Conservation (phyloP, 2,329 filamentous ascomycete species). For the Talaromyces verruculosus region DNA sequence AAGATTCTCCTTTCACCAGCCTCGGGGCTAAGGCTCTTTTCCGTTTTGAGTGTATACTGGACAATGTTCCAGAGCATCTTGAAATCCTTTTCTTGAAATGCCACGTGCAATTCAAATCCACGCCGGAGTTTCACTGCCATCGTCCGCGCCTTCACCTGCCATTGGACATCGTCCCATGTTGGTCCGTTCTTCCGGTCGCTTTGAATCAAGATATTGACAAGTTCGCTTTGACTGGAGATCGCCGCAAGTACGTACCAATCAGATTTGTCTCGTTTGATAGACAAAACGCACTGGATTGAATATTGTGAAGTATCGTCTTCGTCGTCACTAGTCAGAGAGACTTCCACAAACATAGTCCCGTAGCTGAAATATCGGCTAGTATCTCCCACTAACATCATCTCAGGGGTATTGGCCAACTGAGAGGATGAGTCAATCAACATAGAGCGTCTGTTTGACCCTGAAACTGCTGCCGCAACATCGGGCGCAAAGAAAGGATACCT, state of each 20-base stretch:
- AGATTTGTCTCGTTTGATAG: slow-evolving; percentile 68
- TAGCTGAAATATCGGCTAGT: slow-evolving; percentile 73
- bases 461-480: slow-evolving; percentile 69
- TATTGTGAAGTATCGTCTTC: slow-evolving; percentile 68
- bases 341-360: slow-evolving; percentile 72
- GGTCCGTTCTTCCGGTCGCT: slow-evolving; percentile 66
- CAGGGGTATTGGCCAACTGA: slow-evolving; percentile 55
- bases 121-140: slow-evolving; percentile 71
- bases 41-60: slow-evolving; percentile 77
- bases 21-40: slow-evolving; percentile 66
- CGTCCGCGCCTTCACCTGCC: slow-evolving; percentile 66
- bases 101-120: slow-evolving; percentile 70
- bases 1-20: slow-evolving; percentile 70
- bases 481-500: slow-evolving; percentile 72
- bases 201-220: slow-evolving; percentile 73
- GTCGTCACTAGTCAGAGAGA: slow-evolving; percentile 66
- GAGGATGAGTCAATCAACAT: slow-evolving; percentile 49
- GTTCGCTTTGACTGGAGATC: slow-evolving; percentile 75
- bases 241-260: slow-evolving; percentile 70
- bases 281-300: slow-evolving; percentile 71
- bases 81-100: slow-evolving; percentile 75
- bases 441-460: slow-evolving; percentile 53
- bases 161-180: slow-evolving; percentile 78
- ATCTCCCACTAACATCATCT: slow-evolving; percentile 76
- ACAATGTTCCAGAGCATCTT: slow-evolving; percentile 77